Percentiles rank a stretch among this genome's conserved stretches.
Conservation (phyloP, 2,329 filamentous ascomycete species). For the Phialemoniopsis sp. region DNA sequence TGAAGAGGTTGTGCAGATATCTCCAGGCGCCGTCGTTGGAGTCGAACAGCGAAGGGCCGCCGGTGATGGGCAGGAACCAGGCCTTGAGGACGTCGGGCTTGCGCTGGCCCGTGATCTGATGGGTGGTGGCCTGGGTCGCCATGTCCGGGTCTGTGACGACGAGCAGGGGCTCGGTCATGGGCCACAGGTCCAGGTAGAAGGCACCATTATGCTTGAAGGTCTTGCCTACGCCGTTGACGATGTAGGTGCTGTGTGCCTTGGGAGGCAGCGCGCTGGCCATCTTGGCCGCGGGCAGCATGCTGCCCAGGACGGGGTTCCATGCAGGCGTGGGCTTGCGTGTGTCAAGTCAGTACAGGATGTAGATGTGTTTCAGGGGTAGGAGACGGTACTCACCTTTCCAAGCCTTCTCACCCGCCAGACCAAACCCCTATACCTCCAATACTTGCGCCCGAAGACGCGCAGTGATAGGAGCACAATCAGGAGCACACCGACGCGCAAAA, state of each 20-base stretch:
- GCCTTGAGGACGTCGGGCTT: slow-evolving; percentile 4
- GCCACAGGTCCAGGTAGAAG: slow-evolving; percentile 11
- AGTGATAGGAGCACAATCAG: too few relatives aligned
- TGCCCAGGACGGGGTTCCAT: not conserved
- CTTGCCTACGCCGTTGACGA: not conserved
- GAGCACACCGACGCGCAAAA: too few relatives aligned
- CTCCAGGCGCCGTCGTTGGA: slow-evolving; percentile 32
- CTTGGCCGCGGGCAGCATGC: not conserved
- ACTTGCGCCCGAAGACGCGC: too few relatives aligned
- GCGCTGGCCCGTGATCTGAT: slow-evolving; percentile 2
- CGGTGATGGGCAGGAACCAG: slow-evolving; percentile 15
- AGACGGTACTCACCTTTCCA: too few relatives aligned
- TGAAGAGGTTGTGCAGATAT: slow-evolving; percentile 23
- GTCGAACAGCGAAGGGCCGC: slow-evolving; percentile 25
- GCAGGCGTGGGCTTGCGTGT: not conserved
- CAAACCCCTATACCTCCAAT: too few relatives aligned
- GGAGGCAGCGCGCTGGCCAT: not conserved
- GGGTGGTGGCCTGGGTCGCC: slow-evolving; percentile 9
- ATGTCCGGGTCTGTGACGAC: slow-evolving; percentile 8
- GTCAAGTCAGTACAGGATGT: not conserved
- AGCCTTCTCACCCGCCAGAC: too few relatives aligned
- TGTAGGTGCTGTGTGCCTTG: not conserved
- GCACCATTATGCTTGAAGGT: not conserved
- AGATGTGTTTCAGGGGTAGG: too few relatives aligned
- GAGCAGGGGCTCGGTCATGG: slow-evolving; percentile 7